Percentiles rank a stretch among this genome's conserved stretches.
Evolutionary conservation across 805 yeast species (phyloP).

Genomic region (Danielozyma ontarioensis): DNA sequence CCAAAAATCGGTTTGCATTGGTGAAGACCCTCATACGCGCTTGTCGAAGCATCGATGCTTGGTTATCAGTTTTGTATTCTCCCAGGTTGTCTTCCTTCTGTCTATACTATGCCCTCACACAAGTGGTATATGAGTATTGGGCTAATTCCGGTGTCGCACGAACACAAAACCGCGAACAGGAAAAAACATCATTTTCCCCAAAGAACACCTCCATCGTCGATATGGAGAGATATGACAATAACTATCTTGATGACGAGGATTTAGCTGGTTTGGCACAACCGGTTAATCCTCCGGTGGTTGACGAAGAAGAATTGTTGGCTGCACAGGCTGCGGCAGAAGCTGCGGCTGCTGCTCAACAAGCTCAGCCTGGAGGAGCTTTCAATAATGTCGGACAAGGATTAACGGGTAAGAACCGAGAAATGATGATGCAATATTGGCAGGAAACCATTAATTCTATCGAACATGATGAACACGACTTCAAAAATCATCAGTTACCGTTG

Average conservation of each 20-base stretch:
- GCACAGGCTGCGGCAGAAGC: conserved; percentile 46
- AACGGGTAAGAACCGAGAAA: conserved; percentile 69
- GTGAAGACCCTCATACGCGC: too few species aligned
- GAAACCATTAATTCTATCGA: conserved; percentile 89
- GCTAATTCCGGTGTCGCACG: too few species aligned
- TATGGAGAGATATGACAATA: conserved; percentile 23
- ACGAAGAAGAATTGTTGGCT: conserved; percentile 37
- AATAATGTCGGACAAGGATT: conserved; percentile 92
- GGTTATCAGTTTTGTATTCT: too few species aligned
- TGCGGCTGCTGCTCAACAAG: conserved; percentile 40
- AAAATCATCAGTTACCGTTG: conserved; percentile 88
- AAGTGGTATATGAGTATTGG: too few species aligned
- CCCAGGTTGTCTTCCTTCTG: too few species aligned
- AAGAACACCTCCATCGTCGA: too few species aligned
- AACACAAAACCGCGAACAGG: too few species aligned
- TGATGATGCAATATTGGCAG: conserved; percentile 98
- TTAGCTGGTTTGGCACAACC: conserved; percentile 13
- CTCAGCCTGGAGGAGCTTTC: conserved; percentile 61
- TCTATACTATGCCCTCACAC: too few species aligned
- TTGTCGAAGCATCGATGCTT: too few species aligned
- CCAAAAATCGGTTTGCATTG: too few species aligned
- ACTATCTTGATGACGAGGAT: conserved; percentile 25
- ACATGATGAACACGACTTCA: conserved; percentile 83
- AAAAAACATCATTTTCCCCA: too few species aligned
- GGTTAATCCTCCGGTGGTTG: conserved; percentile 18